Percentiles rank a stretch among this genome's conserved stretches.
phyloP scores from a whole-genome alignment of 257 asterid genomes.

The Cinchona pubescens region DNA sequence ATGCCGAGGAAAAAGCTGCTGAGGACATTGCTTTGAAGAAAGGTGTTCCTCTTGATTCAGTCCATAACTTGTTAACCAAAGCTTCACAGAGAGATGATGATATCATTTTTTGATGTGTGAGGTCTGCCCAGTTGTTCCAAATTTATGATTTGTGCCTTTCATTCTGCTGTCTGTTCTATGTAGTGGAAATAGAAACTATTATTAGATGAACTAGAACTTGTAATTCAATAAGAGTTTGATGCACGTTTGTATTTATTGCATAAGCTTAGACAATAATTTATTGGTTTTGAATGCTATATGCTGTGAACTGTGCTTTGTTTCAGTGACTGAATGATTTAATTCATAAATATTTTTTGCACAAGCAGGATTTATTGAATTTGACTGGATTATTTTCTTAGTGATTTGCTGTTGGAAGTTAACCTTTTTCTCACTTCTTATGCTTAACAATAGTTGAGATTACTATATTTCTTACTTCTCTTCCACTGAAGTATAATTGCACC shows the following conservation, averaged over 20 bases:
- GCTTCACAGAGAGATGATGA: slow-evolving; percentile 36
- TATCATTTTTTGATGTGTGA: slow-evolving; percentile 37
- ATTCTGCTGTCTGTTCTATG: slow-evolving; percentile 16
- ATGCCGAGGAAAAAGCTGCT: slow-evolving; percentile 33
- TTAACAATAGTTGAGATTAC: not conserved
- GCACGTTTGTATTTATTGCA: slow-evolving; percentile 19
- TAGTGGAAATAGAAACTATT: slow-evolving; percentile 5
- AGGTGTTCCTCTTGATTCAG: slow-evolving; percentile 33
- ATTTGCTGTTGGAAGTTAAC: not conserved
- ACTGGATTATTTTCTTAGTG: not conserved
- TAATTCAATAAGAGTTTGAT: slow-evolving; percentile 23
- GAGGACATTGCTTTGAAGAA: slow-evolving; percentile 32
- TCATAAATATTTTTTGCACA: not conserved
- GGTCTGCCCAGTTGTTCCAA: slow-evolving; percentile 11
- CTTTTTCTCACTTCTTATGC: not conserved
- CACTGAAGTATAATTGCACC: no score
- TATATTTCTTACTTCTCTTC: not conserved
- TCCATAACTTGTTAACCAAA: slow-evolving; percentile 24
- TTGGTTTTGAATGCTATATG: not conserved
- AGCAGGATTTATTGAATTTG: not conserved
- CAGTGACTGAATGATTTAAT: not conserved
- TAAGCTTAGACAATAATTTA: not conserved
- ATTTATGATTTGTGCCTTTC: slow-evolving; percentile 3
- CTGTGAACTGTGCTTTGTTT: slow-evolving; percentile 4
- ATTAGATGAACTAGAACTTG: slow-evolving; percentile 3